These are phyloP conservation scores for Pezicula carpinea DNA, from an alignment of 2,329 filamentous ascomycete species.

Conservation along the genomic window DNA sequence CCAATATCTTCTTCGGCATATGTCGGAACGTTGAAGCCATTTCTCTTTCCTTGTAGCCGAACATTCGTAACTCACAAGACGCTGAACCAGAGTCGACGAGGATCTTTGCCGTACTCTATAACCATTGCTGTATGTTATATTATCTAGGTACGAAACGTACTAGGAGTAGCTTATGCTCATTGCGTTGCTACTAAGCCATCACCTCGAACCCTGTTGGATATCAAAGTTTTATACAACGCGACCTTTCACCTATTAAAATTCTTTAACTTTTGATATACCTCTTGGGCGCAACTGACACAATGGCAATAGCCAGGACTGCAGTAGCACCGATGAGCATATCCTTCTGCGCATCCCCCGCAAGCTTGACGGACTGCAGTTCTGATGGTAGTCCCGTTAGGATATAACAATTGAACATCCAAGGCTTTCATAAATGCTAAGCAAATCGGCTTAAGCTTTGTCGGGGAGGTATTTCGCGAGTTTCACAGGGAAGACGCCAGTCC, in stretches of 20 bases:
- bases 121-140: too few relatives aligned
- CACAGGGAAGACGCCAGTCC: constrained; percentile 49
- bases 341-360: constrained; percentile 42
- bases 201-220: too few relatives aligned
- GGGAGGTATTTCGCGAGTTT: constrained; percentile 35
- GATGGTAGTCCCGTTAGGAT: constrained; percentile 40
- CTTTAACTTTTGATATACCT: constrained; percentile 8
- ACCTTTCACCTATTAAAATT: constrained; percentile 9
- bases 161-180: too few relatives aligned
- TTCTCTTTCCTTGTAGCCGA: too few relatives aligned
- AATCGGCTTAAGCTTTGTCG: constrained; percentile 14
- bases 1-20: too few relatives aligned
- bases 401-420: constrained; percentile 48
- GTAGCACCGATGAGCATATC: constrained; percentile 35
- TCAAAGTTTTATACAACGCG: constrained; percentile 9
- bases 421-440: constrained; percentile 42
- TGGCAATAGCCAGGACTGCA: background rate
- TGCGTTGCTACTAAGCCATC: too few relatives aligned
- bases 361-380: constrained; percentile 52
- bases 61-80: too few relatives aligned
- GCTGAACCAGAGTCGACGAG: too few relatives aligned
- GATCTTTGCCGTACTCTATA: too few relatives aligned
- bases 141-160: too few relatives aligned
- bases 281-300: constrained; percentile 3
- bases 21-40: too few relatives aligned